phyloP scores from a whole-genome alignment of 148 eudicot genomes.

The Dysphania ambrosioides region DNA sequence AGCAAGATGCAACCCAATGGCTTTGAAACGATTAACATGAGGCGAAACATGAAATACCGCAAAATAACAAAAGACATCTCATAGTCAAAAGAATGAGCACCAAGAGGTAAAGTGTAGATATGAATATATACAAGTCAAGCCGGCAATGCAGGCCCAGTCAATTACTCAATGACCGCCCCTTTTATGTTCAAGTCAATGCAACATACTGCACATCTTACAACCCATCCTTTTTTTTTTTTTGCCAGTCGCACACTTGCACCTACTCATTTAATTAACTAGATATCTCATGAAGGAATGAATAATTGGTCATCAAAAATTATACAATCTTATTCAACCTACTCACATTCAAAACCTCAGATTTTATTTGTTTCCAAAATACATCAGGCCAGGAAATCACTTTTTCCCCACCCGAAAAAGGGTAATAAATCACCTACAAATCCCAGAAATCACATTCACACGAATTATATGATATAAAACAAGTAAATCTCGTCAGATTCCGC shows the following conservation, averaged over 20 bases:
- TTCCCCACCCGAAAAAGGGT: constrained; percentile 5
- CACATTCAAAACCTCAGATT: constrained; percentile 15
- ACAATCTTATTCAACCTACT: constrained; percentile 7
- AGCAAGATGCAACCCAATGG: constrained; percentile 1
- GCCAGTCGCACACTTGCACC: too few relatives aligned
- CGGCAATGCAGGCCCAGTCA: constrained; percentile 33
- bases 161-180: constrained; percentile 17
- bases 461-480: background rate
- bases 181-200: constrained; percentile 26
- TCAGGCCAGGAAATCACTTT: constrained; percentile 18
- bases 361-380: constrained; percentile 15
- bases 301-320: background rate
- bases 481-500: constrained; percentile 20
- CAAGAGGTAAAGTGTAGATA: constrained; percentile 20
- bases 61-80: constrained; percentile 2
- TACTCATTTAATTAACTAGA: constrained; percentile 9
- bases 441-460: constrained; percentile 26
- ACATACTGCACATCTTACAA: constrained; percentile 3
- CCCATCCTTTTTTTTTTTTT: too few relatives aligned
- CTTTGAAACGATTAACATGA: background rate
- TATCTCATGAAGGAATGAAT: constrained; percentile 1
- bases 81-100: constrained; percentile 16
- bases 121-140: constrained; percentile 15
- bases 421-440: background rate
- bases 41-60: background rate